These are phyloP conservation scores for Botrytis paeoniae DNA, from an alignment of 2,329 filamentous ascomycete species.

Conservation along the genomic window DNA sequence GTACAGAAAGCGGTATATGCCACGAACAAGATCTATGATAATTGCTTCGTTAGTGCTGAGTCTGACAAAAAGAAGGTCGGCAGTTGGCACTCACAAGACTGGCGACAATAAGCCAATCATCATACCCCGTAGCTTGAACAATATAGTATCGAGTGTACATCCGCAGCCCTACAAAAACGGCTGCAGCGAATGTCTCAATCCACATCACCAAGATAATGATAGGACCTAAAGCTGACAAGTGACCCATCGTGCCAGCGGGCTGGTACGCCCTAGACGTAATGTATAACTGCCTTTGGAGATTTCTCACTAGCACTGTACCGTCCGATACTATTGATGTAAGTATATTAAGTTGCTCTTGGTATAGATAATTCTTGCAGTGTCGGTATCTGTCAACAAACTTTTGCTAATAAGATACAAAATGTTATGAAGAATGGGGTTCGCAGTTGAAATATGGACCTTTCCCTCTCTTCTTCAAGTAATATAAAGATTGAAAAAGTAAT, in stretches of 20 bases:
- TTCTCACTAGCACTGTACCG: background rate
- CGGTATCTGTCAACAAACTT: background rate
- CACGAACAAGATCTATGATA: background rate
- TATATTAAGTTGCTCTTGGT: background rate
- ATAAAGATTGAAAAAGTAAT: background rate
- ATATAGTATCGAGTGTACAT: slow-evolving; percentile 11
- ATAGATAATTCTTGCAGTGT: background rate
- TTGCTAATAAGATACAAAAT: background rate
- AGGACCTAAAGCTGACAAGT: slow-evolving; percentile 6
- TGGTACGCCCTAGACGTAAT: background rate
- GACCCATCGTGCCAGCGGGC: background rate
- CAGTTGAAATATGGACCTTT: background rate
- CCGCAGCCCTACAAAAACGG: background rate
- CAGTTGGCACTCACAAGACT: slow-evolving; percentile 1
- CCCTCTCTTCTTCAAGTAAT: background rate
- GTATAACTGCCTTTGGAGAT: no score
- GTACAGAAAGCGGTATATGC: slow-evolving; percentile 6
- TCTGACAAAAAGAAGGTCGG: background rate
- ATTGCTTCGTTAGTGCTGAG: background rate
- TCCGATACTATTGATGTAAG: background rate
- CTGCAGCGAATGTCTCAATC: slow-evolving; percentile 3
- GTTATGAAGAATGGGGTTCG: background rate
- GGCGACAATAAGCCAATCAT: slow-evolving; percentile 11
- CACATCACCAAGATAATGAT: slow-evolving; percentile 13
- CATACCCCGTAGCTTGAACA: background rate